phyloP scores from a whole-genome alignment of 2,329 filamentous ascomycete genomes.

The Rhytidhysteron rufulum region DNA sequence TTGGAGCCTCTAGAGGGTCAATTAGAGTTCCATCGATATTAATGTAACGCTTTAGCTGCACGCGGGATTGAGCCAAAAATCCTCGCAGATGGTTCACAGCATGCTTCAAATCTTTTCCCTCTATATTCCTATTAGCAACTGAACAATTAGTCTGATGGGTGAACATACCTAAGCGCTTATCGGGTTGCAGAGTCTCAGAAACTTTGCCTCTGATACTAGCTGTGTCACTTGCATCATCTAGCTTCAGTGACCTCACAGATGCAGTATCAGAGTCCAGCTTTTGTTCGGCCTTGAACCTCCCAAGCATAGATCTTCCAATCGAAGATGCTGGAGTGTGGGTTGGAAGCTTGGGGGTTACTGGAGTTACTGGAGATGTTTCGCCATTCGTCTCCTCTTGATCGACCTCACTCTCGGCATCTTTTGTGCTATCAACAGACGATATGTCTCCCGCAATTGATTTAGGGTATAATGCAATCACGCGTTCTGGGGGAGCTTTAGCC shows the following conservation, averaged over 20 bases:
- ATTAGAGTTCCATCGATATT: conserved; percentile 57
- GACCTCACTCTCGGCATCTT: conserved; percentile 40
- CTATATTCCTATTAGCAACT: conserved; percentile 18
- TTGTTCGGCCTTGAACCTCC: conserved; percentile 43
- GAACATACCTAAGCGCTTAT: conserved; percentile 40
- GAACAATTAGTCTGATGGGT: background rate
- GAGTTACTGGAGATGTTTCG: conserved; percentile 10
- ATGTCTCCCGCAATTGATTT: conserved; percentile 77
- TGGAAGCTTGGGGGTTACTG: conserved; percentile 18
- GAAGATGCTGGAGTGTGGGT: conserved; percentile 23
- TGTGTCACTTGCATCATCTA: conserved; percentile 54
- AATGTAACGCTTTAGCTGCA: conserved; percentile 58
- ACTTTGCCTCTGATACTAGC: conserved; percentile 49
- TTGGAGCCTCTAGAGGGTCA: conserved; percentile 50
- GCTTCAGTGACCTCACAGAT: conserved; percentile 59
- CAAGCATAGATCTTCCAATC: conserved; percentile 41
- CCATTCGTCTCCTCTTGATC: conserved; percentile 33
- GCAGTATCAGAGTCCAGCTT: conserved; percentile 50
- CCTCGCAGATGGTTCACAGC: conserved; percentile 80
- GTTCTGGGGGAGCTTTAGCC: conserved; percentile 82
- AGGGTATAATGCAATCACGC: conserved; percentile 82
- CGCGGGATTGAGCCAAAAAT: conserved; percentile 82
- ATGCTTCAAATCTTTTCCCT: conserved; percentile 78
- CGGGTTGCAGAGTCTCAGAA: conserved; percentile 44
- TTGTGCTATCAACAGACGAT: conserved; percentile 57